A percentile compares a stretch with the other conserved stretches of the same genome.
These are phyloP conservation scores for Pichia sp. DNA, from an alignment of 1,139 yeast species.

Conservation along the genomic window DNA sequence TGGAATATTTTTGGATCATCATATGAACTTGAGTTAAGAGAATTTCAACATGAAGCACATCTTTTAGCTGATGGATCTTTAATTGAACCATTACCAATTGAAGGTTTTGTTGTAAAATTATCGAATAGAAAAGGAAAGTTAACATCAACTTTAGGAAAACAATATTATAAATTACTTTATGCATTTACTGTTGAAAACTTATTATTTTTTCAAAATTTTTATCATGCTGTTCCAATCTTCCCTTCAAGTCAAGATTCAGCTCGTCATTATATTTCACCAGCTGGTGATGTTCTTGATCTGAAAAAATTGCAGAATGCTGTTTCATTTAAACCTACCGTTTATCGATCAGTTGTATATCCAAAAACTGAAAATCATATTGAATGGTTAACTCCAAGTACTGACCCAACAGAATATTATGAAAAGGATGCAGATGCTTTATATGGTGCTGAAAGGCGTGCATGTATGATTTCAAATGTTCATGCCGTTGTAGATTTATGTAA, in stretches of 20 bases:
- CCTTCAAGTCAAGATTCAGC: slow-evolving; percentile 27
- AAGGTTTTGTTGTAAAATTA: slow-evolving; percentile 66
- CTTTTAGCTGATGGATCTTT: slow-evolving; percentile 22
- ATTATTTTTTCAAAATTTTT: slow-evolving; percentile 52
- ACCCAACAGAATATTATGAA: slow-evolving; percentile 37
- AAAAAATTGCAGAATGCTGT: slow-evolving; percentile 19
- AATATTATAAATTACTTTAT: slow-evolving; percentile 52
- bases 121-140: slow-evolving; percentile 46
- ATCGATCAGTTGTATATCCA: slow-evolving; percentile 35
- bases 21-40: slow-evolving; percentile 54
- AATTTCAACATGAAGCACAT: slow-evolving; percentile 42
- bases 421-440: slow-evolving; percentile 51
- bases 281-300: slow-evolving; percentile 24
- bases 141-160: slow-evolving; percentile 33
- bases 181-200: slow-evolving; percentile 57
- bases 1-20: slow-evolving; percentile 37
- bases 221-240: slow-evolving; percentile 57
- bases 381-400: slow-evolving; percentile 47
- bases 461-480: slow-evolving; percentile 50
- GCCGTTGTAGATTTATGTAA: slow-evolving; percentile 56
- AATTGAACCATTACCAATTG: slow-evolving; percentile 61
- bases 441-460: slow-evolving; percentile 59
- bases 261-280: slow-evolving; percentile 27
- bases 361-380: slow-evolving; percentile 41
- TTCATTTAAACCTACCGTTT: slow-evolving; percentile 1